Conservation (phyloP, 2,329 filamentous ascomycete genomes). For the Trichoderma semiorbis region DNA sequence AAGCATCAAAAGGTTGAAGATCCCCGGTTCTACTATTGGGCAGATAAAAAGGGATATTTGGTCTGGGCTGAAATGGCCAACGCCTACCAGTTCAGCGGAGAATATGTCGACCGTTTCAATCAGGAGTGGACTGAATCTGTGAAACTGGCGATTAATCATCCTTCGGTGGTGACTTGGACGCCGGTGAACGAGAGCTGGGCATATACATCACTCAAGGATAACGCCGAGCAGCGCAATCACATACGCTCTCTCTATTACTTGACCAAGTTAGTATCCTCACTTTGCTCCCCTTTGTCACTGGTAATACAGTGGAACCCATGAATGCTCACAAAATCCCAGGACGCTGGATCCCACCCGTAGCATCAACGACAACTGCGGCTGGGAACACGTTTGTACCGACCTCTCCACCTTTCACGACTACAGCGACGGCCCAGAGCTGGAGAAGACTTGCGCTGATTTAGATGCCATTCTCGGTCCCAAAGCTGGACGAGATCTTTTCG, state of each 20-base stretch:
- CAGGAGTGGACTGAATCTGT: slow-evolving; percentile 63
- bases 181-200: slow-evolving; percentile 64
- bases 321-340: slow-evolving; percentile 21
- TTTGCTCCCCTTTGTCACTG: not conserved
- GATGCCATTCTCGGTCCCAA: slow-evolving; percentile 53
- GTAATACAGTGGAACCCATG: too few relatives aligned
- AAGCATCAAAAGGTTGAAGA: slow-evolving; percentile 65
- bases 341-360: slow-evolving; percentile 60
- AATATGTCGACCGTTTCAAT: slow-evolving; percentile 59
- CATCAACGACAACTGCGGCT: slow-evolving; percentile 69
- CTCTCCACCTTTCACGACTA: slow-evolving; percentile 69
- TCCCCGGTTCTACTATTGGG: slow-evolving; percentile 58
- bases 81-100: slow-evolving; percentile 58
- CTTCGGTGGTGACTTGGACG: slow-evolving; percentile 63
- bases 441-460: slow-evolving; percentile 51
- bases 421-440: slow-evolving; percentile 53
- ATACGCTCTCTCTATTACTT: slow-evolving; percentile 60
- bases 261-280: slow-evolving; percentile 50
- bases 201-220: slow-evolving; percentile 56
- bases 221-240: slow-evolving; percentile 59
- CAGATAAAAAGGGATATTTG: slow-evolving; percentile 57
- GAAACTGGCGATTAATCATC: slow-evolving; percentile 62
- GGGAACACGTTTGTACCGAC: slow-evolving; percentile 65
- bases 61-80: slow-evolving; percentile 66
- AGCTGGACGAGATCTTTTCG: slow-evolving; percentile 52